A percentile compares a stretch with the other conserved stretches of the same genome.
Evolutionary conservation across 2,329 filamentous ascomycete species (phyloP).

Genomic region (Aspergillus bombycis): DNA sequence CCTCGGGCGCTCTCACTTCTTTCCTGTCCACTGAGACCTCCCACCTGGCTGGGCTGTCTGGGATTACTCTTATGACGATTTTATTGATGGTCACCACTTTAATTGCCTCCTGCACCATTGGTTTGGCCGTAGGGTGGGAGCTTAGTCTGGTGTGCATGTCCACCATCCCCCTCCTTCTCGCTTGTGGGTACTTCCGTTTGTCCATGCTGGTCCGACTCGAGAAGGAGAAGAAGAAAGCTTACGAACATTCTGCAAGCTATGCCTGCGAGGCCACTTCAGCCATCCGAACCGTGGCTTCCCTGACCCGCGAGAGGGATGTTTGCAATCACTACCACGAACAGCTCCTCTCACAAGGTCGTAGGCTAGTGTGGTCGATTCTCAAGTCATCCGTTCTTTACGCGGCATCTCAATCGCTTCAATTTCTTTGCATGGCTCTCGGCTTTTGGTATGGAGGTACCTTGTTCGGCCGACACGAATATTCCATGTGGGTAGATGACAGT

Average conservation of each 20-base stretch:
- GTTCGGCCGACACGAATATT: constrained; percentile 53
- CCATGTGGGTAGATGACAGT: constrained; percentile 10
- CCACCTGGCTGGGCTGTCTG: not conserved
- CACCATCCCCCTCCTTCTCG: not conserved
- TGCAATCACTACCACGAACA: not conserved
- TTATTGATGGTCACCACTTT: not conserved
- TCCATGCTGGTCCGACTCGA: not conserved
- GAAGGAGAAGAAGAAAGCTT: not conserved
- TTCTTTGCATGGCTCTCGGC: constrained; percentile 44
- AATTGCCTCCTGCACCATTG: not conserved
- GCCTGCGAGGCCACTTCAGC: constrained; percentile 41
- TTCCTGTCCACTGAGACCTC: not conserved
- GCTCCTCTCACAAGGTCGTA: not conserved
- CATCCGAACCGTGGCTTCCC: constrained; percentile 49
- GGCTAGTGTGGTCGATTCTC: constrained; percentile 11
- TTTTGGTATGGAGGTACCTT: constrained; percentile 68
- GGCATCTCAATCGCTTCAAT: constrained; percentile 28
- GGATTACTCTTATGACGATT: not conserved
- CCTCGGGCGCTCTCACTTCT: not conserved
- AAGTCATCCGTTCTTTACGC: constrained; percentile 32
- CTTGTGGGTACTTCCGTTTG: not conserved
- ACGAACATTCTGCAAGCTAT: constrained; percentile 4
- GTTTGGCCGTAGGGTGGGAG: not conserved
- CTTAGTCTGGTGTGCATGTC: not conserved
- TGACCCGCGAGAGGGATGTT: constrained; percentile 1